A percentile compares a stretch with the other conserved stretches of the same genome.
These are phyloP conservation scores for Fennellomyces sp. DNA, from an alignment of 371 early-diverging fungal species.

Conservation along the genomic window DNA sequence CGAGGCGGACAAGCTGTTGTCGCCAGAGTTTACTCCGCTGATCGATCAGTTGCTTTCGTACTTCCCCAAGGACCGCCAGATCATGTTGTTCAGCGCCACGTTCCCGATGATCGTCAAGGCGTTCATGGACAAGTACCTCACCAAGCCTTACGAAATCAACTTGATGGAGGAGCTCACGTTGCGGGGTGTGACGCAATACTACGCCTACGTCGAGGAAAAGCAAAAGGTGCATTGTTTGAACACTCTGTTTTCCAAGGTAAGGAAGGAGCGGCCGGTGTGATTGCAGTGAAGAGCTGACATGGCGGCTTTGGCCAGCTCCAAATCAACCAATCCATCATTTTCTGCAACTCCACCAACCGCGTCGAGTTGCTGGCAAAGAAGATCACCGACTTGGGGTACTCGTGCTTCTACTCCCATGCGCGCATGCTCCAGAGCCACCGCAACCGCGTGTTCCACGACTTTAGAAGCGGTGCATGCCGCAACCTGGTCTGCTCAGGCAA, in stretches of 20 bases:
- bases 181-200: conserved; percentile 98
- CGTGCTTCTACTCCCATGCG: conserved; percentile 98
- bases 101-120: conserved; percentile 96
- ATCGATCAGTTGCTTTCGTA: conserved; percentile 90
- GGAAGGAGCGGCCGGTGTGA: background rate
- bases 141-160: conserved; percentile 98
- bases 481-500: conserved; percentile 92
- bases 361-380: conserved; percentile 98
- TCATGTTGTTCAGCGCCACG: conserved; percentile 97
- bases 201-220: conserved; percentile 97
- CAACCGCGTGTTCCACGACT: conserved; percentile 98
- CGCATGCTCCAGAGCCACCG: conserved; percentile 98
- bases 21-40: conserved; percentile 94
- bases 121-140: conserved; percentile 94
- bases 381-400: conserved; percentile 98
- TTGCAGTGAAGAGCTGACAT: background rate
- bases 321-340: conserved; percentile 99
- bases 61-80: conserved; percentile 89
- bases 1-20: conserved; percentile 98
- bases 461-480: conserved; percentile 94
- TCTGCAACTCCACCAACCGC: conserved; percentile 97
- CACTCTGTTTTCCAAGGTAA: conserved; percentile 94
- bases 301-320: conserved; percentile 64
- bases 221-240: conserved; percentile 98
- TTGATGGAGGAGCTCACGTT: conserved; percentile 99